These are phyloP conservation scores for Saccharomycopsis sp. DNA, from an alignment of 805 yeast species.

Conservation along the genomic window DNA sequence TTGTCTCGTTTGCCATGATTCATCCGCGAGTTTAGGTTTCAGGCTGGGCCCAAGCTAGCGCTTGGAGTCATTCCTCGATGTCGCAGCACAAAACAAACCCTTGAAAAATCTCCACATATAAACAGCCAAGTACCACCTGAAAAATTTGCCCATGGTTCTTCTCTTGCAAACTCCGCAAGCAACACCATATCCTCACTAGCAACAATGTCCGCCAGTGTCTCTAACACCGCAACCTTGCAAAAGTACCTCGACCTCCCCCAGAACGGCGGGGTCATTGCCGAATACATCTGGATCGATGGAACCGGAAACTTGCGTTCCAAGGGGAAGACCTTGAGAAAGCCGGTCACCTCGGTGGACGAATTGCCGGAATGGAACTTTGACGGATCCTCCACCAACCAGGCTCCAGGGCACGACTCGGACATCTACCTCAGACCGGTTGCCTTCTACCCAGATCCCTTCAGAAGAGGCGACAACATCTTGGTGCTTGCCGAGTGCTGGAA, in stretches of 20 bases:
- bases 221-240: constrained; percentile 65
- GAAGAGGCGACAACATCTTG: constrained; percentile 94
- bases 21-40: not conserved
- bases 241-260: constrained; percentile 83
- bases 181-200: too few relatives aligned
- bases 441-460: constrained; percentile 92
- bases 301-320: constrained; percentile 88
- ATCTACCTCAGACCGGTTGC: constrained; percentile 94
- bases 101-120: not conserved
- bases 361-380: constrained; percentile 99
- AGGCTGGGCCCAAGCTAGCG: not conserved
- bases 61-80: not conserved
- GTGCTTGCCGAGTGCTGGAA: constrained; percentile 96
- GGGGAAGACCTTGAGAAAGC: constrained; percentile 76
- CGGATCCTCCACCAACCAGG: constrained; percentile 98
- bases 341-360: constrained; percentile 68
- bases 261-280: constrained; percentile 83
- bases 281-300: constrained; percentile 97
- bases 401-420: constrained; percentile 97
- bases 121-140: not conserved
- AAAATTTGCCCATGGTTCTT: not conserved
- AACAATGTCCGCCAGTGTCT: not conserved
- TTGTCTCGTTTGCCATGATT: not conserved
- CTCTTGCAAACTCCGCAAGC: not conserved
- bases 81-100: not conserved